Base-by-base conservation (phyloP, 495 filamentous ascomycete genomes). In the Penicillium mononematosum region DNA sequence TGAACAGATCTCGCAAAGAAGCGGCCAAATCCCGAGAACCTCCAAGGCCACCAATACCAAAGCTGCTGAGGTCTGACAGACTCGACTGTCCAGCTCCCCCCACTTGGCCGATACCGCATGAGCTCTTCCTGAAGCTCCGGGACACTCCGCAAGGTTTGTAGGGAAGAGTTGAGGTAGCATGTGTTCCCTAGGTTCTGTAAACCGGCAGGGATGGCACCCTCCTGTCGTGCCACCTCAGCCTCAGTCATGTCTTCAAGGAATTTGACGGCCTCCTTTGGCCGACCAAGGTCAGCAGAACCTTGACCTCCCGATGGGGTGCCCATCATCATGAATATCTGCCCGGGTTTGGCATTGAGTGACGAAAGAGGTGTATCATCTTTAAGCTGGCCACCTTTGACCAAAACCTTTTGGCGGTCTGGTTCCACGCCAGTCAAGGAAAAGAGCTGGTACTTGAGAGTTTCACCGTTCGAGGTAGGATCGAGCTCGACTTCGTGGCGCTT, bases 221-320 rank as follows among this genome's bases (percentile, higher is more conserved):
- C 87, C 59, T 85, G 80, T 66, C 83, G 86, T 22, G 94, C 95
- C 29, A 85, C 84, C 69, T 98, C 92, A 22, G 92, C 92, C 66
- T 94, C 94, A 5, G 92, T 96, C 94, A 98, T 96, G 69, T 98
- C 94, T 70, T 98, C 94, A 61, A 96, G 69, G 63, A 98, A 98
- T 72, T 87, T 91, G 66, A 91, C 80, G 58, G 80, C 80, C 70
- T 96, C 89, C 61, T 88, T 91, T 8, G 95, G 95, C 24, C 85
- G 81, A 55, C 82, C 81, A 46, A 96, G 76, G 14, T 67, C 72
- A 47, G 66, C 73, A 22, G 74, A 75, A 9, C 75, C 81, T 41
- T 82, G 82, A 29, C 74, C 83, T 24, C 79, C 82, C 14, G 87
- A 84, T 2, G 94, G 89, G 3, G 90, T 96, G 16, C 95, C 94